Evolutionary conservation across 768 basidiomycete species (phyloP).

Genomic region (Lepiota brunneoincarnata): DNA sequence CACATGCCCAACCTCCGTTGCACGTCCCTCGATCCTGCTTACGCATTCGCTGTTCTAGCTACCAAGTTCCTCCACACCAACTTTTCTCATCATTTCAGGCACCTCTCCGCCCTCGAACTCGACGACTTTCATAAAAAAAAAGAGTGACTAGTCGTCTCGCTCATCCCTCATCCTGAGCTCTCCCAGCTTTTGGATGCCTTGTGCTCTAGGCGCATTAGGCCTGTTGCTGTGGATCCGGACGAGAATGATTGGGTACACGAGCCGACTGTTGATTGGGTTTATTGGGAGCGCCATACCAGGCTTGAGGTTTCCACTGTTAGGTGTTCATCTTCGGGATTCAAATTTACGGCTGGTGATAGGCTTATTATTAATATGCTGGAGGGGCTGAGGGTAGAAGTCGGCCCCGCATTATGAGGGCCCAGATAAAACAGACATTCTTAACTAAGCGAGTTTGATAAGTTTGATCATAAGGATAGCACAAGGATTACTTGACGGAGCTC

Average conservation of each 20-base stretch:
- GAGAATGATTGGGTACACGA: background rate
- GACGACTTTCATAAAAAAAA: background rate
- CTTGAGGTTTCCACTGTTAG: background rate
- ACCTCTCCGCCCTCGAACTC: background rate
- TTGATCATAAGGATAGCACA: too few species aligned
- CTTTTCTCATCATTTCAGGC: background rate
- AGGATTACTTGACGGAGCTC: too few species aligned
- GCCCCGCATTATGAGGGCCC: too few species aligned
- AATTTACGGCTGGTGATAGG: background rate
- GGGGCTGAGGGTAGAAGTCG: background rate
- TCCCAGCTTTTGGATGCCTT: background rate
- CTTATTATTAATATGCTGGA: background rate
- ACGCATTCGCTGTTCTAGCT: background rate
- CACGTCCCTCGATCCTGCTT: background rate
- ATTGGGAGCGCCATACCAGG: background rate
- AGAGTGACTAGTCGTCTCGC: background rate
- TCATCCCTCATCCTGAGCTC: background rate
- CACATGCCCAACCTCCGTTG: too few species aligned
- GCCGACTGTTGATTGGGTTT: background rate
- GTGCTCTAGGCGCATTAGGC: background rate
- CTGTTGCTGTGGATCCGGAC: background rate
- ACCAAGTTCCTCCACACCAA: background rate
- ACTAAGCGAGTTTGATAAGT: too few species aligned
- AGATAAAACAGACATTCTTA: too few species aligned
- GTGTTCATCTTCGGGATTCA: slow-evolving; percentile 7